Evolutionary conservation across 495 filamentous ascomycete species (phyloP), one percentile per base, ranked within the genome.

Genomic region (Penicillium tannophilum): DNA sequence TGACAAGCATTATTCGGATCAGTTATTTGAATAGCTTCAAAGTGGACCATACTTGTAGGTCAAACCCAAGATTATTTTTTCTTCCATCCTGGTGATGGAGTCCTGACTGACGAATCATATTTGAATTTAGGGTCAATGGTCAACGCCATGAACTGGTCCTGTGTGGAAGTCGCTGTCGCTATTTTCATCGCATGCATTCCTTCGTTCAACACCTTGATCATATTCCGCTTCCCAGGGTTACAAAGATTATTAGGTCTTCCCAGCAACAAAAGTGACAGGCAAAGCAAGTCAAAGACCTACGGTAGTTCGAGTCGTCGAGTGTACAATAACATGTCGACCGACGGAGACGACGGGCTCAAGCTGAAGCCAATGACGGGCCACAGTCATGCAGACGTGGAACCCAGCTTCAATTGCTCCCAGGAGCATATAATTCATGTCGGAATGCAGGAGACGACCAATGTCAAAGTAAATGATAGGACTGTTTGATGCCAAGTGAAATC

Each of bases 61-160:
- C 28, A 28, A 28, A 28, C 1, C 6, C 28, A 28, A 4, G 0
- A 4, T 0, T 2, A 5, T 48, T 19, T 12, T 26, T 1, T 24
- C 24, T 48, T 2, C 0, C 1, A 28, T 28, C 1, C 28, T 28
- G 28, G 28, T 0, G 28, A 28, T 28, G 4, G 28, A 28, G 6
- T 28, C 28, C 4, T 28, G 28, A 28, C 28, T 28, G 28, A 28
- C 28, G 3, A 28, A 28, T 28, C 28, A 4, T 28, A 5, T 28
- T 4, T 5, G 6, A 28, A 28, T 26, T 54, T 56, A 66, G 64
- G 61, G 61, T 51, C 51, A 0, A 28, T 63, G 24, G 64, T 67
- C n/a, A 49, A 67, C 46, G 24, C 64, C 16, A 52, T 61, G 50
- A 63, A 63, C 50, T 67, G 64, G 64, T 67, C 64, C 12, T 67